Conservation (phyloP, 73 alveolate genomes). For the Tetrahymena malaccensis region DNA sequence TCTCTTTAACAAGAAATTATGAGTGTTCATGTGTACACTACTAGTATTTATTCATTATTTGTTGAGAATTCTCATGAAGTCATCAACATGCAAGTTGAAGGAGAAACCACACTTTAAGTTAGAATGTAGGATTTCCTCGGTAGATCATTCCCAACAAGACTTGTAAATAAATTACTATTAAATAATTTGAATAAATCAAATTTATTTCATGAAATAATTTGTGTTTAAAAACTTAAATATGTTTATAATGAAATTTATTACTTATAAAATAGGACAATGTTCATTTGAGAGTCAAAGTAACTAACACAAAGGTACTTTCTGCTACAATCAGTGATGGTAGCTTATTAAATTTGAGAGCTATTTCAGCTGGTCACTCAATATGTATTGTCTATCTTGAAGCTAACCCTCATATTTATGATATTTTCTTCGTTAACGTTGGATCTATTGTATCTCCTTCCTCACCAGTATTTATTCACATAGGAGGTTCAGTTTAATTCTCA, state of each 20-base stretch:
- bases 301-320: background rate
- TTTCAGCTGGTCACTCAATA: background rate
- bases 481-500: constrained; percentile 35
- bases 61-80: background rate
- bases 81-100: background rate
- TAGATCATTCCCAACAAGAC: background rate
- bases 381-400: constrained; percentile 22
- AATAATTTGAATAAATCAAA: background rate
- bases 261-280: background rate
- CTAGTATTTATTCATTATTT: background rate
- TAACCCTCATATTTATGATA: constrained; percentile 44
- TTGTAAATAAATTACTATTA: background rate
- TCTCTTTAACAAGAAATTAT: background rate
- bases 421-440: constrained; percentile 31
- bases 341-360: background rate
- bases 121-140: background rate
- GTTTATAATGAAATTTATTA: background rate
- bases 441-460: constrained; percentile 37
- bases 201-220: background rate
- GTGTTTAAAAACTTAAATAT: no score
- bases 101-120: background rate
- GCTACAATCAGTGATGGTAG: background rate
- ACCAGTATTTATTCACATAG: constrained; percentile 38
- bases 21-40: background rate
- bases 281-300: background rate